Evolutionary conservation across 306 rosid genomes (phyloP).

Genomic region (Datisca glomerata): DNA sequence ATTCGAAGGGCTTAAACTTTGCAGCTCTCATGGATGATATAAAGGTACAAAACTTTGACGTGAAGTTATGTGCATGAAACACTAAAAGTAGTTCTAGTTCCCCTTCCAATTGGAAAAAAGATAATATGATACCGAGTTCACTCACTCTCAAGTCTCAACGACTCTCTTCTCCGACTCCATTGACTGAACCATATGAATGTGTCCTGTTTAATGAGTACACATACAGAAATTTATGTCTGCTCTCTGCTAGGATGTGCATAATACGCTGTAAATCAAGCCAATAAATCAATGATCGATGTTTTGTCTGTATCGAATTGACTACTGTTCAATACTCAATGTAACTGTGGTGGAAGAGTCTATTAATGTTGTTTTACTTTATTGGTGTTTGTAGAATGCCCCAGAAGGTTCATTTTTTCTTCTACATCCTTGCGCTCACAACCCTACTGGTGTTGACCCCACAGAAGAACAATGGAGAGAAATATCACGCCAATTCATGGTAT

Average conservation of each 20-base stretch:
- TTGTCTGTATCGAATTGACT: no score
- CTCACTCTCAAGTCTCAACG: no score
- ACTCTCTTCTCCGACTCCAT: no score
- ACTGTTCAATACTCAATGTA: neutral
- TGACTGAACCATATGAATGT: no score
- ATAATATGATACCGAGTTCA: neutral
- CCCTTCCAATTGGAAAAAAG: neutral
- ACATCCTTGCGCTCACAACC: slow-evolving; percentile 37
- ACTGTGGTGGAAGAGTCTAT: neutral
- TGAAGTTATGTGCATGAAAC: neutral
- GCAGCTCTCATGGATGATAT: slow-evolving; percentile 24
- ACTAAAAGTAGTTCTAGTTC: neutral
- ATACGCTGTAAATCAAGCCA: no score
- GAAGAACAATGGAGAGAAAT: slow-evolving; percentile 31
- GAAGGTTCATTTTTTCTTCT: slow-evolving; percentile 20
- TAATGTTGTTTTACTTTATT: neutral
- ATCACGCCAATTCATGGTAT: slow-evolving; percentile 19
- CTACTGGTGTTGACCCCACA: slow-evolving; percentile 31
- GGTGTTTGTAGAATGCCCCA: slow-evolving; percentile 20
- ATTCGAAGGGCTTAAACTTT: slow-evolving; percentile 23
- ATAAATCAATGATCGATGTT: no score
- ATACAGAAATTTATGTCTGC: no score
- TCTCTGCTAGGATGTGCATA: no score
- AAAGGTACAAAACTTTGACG: slow-evolving; percentile 14
- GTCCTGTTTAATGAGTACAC: no score